These are phyloP conservation scores for Talaromyces sp. DNA, from an alignment of 2,329 filamentous ascomycete species.

Conservation along the genomic window DNA sequence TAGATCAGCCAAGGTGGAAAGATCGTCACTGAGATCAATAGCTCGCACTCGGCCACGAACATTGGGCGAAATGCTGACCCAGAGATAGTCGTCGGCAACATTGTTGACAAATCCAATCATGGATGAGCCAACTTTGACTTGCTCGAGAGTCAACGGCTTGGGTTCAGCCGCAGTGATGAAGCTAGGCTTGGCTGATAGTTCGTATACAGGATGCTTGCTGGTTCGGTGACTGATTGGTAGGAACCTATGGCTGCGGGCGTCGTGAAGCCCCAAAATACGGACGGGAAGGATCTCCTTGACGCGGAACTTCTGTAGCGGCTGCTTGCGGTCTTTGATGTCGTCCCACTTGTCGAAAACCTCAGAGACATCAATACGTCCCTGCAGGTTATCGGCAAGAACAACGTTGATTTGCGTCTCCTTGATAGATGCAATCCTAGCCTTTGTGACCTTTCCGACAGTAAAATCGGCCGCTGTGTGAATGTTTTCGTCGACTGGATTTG, in stretches of 20 bases:
- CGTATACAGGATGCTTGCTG: constrained; percentile 74
- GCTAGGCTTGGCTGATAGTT: constrained; percentile 78
- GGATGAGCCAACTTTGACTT: constrained; percentile 68
- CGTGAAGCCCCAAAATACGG: constrained; percentile 80
- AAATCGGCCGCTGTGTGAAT: constrained; percentile 70
- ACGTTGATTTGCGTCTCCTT: constrained; percentile 94
- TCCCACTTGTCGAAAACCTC: constrained; percentile 88
- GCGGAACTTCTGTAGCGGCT: constrained; percentile 73
- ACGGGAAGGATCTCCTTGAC: constrained; percentile 70
- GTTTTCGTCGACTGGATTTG: constrained; percentile 64
- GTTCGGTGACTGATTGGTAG: constrained; percentile 84
- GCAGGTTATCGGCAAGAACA: constrained; percentile 77
- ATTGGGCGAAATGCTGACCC: constrained; percentile 87
- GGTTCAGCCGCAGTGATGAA: constrained; percentile 54
- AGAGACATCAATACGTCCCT: constrained; percentile 90
- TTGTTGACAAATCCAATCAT: constrained; percentile 92
- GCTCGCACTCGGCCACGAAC: constrained; percentile 79
- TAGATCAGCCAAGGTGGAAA: constrained; percentile 74
- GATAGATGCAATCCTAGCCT: constrained; percentile 76
- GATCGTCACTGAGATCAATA: constrained; percentile 83
- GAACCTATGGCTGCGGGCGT: constrained; percentile 86
- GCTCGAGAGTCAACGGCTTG: constrained; percentile 67
- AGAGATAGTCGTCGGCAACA: constrained; percentile 72
- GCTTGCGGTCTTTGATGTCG: constrained; percentile 77
- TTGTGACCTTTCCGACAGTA: constrained; percentile 67